Base-by-base conservation (phyloP, 768 basidiomycete genomes). In the Inosperma sp. region DNA sequence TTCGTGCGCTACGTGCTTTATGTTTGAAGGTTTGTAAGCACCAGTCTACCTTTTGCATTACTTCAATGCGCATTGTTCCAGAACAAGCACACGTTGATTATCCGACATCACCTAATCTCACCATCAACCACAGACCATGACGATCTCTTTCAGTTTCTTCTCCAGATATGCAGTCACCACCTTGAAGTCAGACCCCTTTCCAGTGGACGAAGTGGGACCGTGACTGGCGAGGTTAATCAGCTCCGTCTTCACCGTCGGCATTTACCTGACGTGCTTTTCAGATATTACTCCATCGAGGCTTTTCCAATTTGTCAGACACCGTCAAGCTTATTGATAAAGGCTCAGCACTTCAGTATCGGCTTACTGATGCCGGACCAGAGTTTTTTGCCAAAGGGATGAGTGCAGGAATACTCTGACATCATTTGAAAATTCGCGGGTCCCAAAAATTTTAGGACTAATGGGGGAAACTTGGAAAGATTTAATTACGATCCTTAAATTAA, bases 321-420 rank as follows among this genome's bases (percentile, higher is more conserved):
- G 67, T 74, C 53, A 74, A 64, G 27, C 58, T 73, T 13, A 73
- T 84, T 30, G 67, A 78, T 3, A 72, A 87, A 46, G 73, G 69
- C 43, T 62, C 69, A 1, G 85, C 86, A 0, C 54, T 88, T 7
- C 87, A 89, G 52, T 92, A 90, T 63, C 73, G 81, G 40, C 66
- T 91, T 53, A 80, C 81, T 12, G 89, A 90, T 54, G 65, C 69
- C 7, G 76, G 82, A 3, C 78, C 80, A 2, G 66, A 79, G 0
- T 90, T 83, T 68, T 91, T 92, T 59, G 78, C 83, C 51, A 78
- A 82, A 53, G 88, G 88, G 4, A 90, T 81, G 12, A 79, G 81
- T 12, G 74, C 73, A 26, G 82, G 78, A 1, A 80, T 90, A 4
- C 65, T 89, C 34, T 87, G n/a, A n/a, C n/a, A n/a, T n/a, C n/a